These are phyloP conservation scores for Glycine tomentella DNA, from an alignment of 306 rosid species.

Conservation along the genomic window DNA sequence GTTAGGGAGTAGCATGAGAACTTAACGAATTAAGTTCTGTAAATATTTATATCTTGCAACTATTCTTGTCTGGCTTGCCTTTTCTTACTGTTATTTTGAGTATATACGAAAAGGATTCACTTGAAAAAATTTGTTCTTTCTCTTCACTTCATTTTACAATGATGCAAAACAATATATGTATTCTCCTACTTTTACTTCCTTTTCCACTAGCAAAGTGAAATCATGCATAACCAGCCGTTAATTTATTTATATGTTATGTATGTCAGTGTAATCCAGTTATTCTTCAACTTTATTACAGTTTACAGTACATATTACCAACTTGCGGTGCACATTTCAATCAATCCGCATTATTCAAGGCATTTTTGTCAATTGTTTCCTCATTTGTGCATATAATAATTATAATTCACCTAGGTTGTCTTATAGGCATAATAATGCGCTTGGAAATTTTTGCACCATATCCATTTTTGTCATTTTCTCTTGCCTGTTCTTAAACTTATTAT, in stretches of 20 bases:
- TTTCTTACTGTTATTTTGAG: too few species aligned
- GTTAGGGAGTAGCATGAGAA: too few species aligned
- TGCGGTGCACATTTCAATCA: background rate
- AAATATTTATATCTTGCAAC: too few species aligned
- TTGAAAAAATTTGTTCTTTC: too few species aligned
- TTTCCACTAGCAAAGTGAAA: conserved; percentile 15
- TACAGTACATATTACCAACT: background rate
- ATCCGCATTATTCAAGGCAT: background rate
- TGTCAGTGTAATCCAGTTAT: conserved; percentile 2
- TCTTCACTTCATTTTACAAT: too few species aligned
- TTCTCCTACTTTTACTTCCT: background rate
- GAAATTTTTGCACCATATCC: background rate
- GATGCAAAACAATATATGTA: too few species aligned
- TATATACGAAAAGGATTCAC: too few species aligned
- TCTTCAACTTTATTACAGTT: background rate
- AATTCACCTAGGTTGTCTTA: background rate
- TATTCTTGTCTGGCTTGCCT: too few species aligned
- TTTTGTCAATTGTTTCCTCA: conserved; percentile 12
- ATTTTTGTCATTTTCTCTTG: background rate
- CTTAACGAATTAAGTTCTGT: too few species aligned
- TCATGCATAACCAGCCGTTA: background rate
- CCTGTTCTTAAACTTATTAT: background rate
- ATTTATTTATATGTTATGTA: conserved; percentile 1
- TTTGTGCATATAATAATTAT: background rate
- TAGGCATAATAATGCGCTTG: too few species aligned